Evolutionary conservation across 352 stramenopile genomes (phyloP), one percentile per base, ranked within the genome.

Genomic region (Phytophthora sojae): DNA sequence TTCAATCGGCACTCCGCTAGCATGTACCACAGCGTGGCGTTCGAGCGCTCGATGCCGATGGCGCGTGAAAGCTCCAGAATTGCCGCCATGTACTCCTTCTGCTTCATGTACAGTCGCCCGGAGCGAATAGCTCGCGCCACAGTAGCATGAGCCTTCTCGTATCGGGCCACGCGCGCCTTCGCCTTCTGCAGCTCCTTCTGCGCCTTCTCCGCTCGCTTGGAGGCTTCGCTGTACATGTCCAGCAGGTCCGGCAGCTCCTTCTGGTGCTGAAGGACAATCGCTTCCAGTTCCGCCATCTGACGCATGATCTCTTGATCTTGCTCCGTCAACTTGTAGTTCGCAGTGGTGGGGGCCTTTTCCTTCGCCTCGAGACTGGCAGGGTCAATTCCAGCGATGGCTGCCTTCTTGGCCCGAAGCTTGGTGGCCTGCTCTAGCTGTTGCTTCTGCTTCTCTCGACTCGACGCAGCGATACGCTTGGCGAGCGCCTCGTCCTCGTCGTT

Each of bases 71-170:
- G 71, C 72, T 91, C 83, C 25, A 91, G 52, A 25, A 91, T 88
- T 25, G 83, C 81, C 21, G 81, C 79, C 67, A 88, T 83, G 62
- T 84, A 89, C 66, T 91, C 83, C 35, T 82, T 69, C 66, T 86
- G 77, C 12, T 69, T 50, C 62, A 91, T 86, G 56, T 81, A 75
- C 58, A 71, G 54, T 19, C 69, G 73, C 7, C 75, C 75, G 0
- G 64, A 67, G 23, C 76, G 74, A 69, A 89, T 74, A 11, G 82
- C 73, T 51, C 82, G 80, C n/a, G 70, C 47, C 37, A 90, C 80
- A 3, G 76, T 70, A 39, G 62, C 57, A 52, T 85, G 76, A 19
- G 82, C 82, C 55, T 87, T 84, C 17, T 76, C 66, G 62, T 89
- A 90, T 64, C 73, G 73, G 61, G 65, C 59, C 57, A 85, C 76